Base-by-base conservation (phyloP, 2,329 filamentous ascomycete species). In the Cercospora sp. region DNA sequence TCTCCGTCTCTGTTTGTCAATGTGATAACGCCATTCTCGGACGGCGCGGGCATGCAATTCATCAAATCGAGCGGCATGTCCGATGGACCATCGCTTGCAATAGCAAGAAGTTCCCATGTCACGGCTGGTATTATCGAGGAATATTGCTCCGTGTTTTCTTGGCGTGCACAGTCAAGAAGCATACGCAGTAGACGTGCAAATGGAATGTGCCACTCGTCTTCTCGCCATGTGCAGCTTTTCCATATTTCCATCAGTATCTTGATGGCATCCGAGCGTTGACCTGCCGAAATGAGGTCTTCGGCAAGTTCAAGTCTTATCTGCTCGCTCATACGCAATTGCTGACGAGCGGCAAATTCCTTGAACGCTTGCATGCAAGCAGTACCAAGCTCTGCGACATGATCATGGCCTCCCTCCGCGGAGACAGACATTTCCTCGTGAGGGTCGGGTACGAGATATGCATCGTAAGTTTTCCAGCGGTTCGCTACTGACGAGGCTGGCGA, bases 391-490 rank as follows among this genome's bases (percentile, higher is more conserved):
- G 78, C 74, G 55, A 82, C 82, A 74, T 89, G 84, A 72, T 87
- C 81, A 69, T 84, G 83, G 1, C 83, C 83, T 30, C 72, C 76
- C 40, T 75, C 73, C 6, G 80, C 82, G 64, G 81, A 72, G 18
- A 82, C 68, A 12, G 85, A 81, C 36, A 79, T 80, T 75, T 90
- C 88, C 58, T 84, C 73, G 65, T 88, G 84, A 8, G 88, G 85
- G 65, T 88, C 84, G 1, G 85, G 85, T 5, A 84, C 86, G 30
- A 90, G 81, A 74, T 89, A 90, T 4, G 83, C 85, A 70, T 90
- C 88, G 72, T 89, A 89, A 13, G 80, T 79, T 51, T 80, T 78
- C 57, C 83, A 83, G 68, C 87, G 84, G 67, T 79, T 84, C 0
- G 84, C 86, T 18, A 87, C 82, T 69, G 84, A 82, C 10, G 85